These are phyloP conservation scores for Aspergillus coremiiformis DNA, from an alignment of 495 filamentous ascomycete genomes.

Conservation along the genomic window DNA sequence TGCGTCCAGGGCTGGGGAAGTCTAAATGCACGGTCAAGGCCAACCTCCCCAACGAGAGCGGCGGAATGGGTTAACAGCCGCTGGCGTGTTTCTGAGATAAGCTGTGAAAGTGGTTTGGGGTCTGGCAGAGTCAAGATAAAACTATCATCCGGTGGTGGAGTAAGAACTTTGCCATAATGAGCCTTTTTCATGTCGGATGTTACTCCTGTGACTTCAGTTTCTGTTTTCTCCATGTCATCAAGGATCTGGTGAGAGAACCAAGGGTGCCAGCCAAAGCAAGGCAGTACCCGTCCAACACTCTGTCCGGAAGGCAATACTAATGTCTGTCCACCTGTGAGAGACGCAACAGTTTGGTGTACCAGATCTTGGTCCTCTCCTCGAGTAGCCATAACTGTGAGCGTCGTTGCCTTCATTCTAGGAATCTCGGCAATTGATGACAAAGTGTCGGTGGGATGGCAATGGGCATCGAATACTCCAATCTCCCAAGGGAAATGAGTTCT, in stretches of 20 bases:
- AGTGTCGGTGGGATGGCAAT: slow-evolving; percentile 99
- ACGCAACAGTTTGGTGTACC: slow-evolving; percentile 59
- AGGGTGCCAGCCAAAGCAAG: slow-evolving; percentile 96
- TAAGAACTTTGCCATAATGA: slow-evolving; percentile 69
- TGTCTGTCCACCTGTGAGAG: slow-evolving; percentile 31
- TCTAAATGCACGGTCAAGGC: slow-evolving; percentile 78
- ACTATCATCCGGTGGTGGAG: slow-evolving; percentile 43
- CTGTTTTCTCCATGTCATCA: slow-evolving; percentile 46
- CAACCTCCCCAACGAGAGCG: slow-evolving; percentile 82
- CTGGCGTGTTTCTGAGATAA: slow-evolving; percentile 55
- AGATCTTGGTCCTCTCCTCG: slow-evolving; percentile 79
- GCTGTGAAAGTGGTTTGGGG: slow-evolving; percentile 59
- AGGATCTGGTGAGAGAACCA: slow-evolving; percentile 93
- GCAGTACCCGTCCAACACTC: slow-evolving; percentile 45
- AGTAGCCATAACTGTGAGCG: slow-evolving; percentile 84
- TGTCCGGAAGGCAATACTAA: slow-evolving; percentile 16
- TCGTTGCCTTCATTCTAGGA: slow-evolving; percentile 65
- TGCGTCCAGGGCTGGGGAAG: slow-evolving; percentile 59
- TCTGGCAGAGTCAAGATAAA: slow-evolving; percentile 64
- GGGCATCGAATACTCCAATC: slow-evolving; percentile 78
- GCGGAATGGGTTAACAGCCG: slow-evolving; percentile 56
- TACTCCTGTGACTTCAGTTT: neutral
- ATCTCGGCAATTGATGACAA: slow-evolving; percentile 64
- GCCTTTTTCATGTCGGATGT: slow-evolving; percentile 39
- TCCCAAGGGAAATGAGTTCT: slow-evolving; percentile 66